Conservation (phyloP, 2,329 filamentous ascomycete species). For the Fonsecaea monophora region DNA sequence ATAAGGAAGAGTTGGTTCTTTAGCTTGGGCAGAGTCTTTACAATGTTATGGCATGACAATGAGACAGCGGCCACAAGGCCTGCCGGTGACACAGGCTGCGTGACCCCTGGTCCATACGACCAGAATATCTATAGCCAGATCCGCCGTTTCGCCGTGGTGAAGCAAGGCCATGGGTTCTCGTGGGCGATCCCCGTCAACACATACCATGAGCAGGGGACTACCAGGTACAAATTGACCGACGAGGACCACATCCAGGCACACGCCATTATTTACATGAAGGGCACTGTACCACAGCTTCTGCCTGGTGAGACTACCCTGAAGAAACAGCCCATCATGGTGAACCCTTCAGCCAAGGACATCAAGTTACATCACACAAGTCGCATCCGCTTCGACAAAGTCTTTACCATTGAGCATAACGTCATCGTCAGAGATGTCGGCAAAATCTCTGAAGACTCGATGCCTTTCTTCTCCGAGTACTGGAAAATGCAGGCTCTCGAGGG, state of each 20-base stretch:
- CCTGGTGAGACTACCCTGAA: constrained; percentile 43
- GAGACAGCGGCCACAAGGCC: not conserved
- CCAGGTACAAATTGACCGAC: constrained; percentile 47
- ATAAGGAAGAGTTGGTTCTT: constrained; percentile 12
- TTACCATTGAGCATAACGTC: constrained; percentile 53
- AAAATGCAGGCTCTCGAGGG: not conserved
- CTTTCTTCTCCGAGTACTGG: constrained; percentile 38
- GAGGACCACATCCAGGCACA: constrained; percentile 43
- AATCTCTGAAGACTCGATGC: constrained; percentile 43
- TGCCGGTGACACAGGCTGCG: not conserved
- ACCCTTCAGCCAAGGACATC: constrained; percentile 36
- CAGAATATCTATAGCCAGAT: constrained; percentile 22
- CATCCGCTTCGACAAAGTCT: constrained; percentile 51
- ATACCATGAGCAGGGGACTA: constrained; percentile 47
- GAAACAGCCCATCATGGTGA: constrained; percentile 49
- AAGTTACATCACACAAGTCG: constrained; percentile 47
- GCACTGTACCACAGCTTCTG: constrained; percentile 25
- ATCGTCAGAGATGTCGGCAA: constrained; percentile 51
- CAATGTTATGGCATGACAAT: constrained; percentile 44
- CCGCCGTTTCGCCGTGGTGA: constrained; percentile 44
- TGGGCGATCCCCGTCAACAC: constrained; percentile 51
- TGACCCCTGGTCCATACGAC: constrained; percentile 24
- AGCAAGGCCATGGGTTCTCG: constrained; percentile 39
- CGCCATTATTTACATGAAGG: constrained; percentile 47
- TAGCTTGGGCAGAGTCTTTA: constrained; percentile 41